phyloP scores from a whole-genome alignment of 768 basidiomycete genomes.

The Lactarius evosmus region DNA sequence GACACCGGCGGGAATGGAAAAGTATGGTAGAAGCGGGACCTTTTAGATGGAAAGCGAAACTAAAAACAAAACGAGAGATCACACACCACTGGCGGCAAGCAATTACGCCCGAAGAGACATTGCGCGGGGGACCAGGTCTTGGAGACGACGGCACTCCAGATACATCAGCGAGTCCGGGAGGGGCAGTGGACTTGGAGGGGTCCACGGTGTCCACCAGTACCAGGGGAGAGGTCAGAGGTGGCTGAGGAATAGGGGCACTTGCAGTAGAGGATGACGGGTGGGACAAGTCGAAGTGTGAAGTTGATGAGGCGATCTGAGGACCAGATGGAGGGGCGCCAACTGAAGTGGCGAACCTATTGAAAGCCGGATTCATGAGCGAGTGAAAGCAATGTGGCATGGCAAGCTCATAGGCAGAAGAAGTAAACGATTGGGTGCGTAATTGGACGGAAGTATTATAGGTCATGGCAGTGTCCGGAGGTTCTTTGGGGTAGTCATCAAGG shows the following conservation, averaged over 20 bases:
- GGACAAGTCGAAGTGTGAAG: conserved; percentile 23
- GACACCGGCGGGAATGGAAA: conserved; percentile 26
- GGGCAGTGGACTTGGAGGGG: conserved; percentile 19
- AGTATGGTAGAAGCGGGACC: conserved; percentile 20
- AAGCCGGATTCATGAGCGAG: conserved; percentile 21
- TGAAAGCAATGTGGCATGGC: conserved; percentile 20
- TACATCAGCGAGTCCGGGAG: conserved; percentile 22
- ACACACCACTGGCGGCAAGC: conserved; percentile 82
- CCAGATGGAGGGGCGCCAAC: conserved; percentile 9
- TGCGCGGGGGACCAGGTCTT: conserved; percentile 40
- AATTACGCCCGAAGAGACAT: conserved; percentile 68
- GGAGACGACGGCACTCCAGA: conserved; percentile 30
- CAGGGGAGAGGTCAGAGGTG: not conserved
- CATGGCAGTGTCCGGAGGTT: conserved; percentile 25
- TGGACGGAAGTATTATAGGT: conserved; percentile 22
- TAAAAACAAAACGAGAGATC: conserved; percentile 32
- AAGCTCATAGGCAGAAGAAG: conserved; percentile 26
- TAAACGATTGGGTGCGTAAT: conserved; percentile 26
- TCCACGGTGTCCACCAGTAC: conserved; percentile 17
- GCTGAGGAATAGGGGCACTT: conserved; percentile 17
- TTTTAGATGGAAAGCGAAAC: conserved; percentile 23
- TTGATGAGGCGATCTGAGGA: conserved; percentile 16
- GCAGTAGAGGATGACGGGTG: conserved; percentile 9
- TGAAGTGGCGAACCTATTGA: conserved; percentile 14
- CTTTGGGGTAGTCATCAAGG: conserved; percentile 23